These are phyloP conservation scores for Kwoniella sp. DNA, from an alignment of 768 basidiomycete species.

Conservation along the genomic window DNA sequence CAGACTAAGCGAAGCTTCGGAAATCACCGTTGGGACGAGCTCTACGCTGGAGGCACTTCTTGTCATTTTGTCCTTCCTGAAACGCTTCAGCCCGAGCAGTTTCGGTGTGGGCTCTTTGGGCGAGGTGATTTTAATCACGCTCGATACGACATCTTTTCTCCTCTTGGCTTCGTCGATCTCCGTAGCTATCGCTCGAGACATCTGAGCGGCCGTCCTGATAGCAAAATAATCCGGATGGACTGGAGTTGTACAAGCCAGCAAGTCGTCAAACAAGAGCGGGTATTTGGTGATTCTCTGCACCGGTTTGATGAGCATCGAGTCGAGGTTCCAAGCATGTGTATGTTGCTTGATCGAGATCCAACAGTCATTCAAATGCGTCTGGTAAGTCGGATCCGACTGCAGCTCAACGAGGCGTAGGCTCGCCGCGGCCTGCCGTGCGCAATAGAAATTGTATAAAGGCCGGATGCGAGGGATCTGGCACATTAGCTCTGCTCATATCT, in stretches of 20 bases:
- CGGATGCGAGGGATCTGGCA: slow-evolving; percentile 48
- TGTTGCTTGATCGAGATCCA: slow-evolving; percentile 53
- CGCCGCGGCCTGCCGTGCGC: slow-evolving; percentile 52
- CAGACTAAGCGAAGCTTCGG: slow-evolving; percentile 8
- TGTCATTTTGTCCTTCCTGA: slow-evolving; percentile 48
- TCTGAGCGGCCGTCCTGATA: slow-evolving; percentile 58
- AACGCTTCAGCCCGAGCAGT: slow-evolving; percentile 41
- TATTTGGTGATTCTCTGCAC: slow-evolving; percentile 57
- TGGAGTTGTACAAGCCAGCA: slow-evolving; percentile 52
- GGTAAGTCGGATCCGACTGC: slow-evolving; percentile 40
- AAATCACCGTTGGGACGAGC: slow-evolving; percentile 9
- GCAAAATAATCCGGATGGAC: slow-evolving; percentile 56
- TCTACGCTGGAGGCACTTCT: slow-evolving; percentile 17
- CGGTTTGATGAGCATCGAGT: slow-evolving; percentile 57
- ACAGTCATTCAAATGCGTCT: slow-evolving; percentile 50
- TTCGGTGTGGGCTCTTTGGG: slow-evolving; percentile 10
- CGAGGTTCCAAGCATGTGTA: slow-evolving; percentile 57
- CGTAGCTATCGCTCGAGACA: slow-evolving; percentile 58
- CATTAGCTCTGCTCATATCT: not conserved
- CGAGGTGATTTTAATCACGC: slow-evolving; percentile 30
- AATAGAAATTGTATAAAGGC: slow-evolving; percentile 53
- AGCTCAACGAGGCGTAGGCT: slow-evolving; percentile 51
- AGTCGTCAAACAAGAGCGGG: slow-evolving; percentile 54
- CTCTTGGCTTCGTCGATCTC: slow-evolving; percentile 70
- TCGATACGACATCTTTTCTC: slow-evolving; percentile 67